Conservation (phyloP, 345 rosid species). For the Melaleuca alternifolia region DNA sequence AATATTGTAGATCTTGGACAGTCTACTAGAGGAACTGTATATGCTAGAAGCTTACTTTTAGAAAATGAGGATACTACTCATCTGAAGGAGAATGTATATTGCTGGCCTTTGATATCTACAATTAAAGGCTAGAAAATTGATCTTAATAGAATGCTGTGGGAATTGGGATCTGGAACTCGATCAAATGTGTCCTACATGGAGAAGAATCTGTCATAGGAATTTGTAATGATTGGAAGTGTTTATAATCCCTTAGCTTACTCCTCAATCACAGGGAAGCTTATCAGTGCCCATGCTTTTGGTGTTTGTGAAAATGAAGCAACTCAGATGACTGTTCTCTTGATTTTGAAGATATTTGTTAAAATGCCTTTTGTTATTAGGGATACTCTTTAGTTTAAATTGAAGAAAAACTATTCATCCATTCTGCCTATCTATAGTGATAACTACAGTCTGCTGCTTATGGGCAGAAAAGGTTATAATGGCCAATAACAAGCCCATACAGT, state of each 20-base stretch:
- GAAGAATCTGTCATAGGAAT: background rate
- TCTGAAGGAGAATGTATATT: background rate
- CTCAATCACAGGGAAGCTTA: background rate
- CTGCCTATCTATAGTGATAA: background rate
- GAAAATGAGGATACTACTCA: background rate
- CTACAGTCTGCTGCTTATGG: background rate
- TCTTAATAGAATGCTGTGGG: background rate
- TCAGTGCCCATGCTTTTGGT: background rate
- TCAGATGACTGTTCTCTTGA: background rate
- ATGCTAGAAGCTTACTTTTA: background rate
- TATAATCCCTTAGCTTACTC: background rate
- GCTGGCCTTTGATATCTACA: background rate
- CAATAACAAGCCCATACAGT: background rate
- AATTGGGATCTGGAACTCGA: background rate
- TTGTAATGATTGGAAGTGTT: background rate
- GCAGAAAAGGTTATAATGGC: background rate
- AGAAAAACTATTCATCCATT: background rate
- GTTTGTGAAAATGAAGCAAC: background rate
- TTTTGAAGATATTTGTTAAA: background rate
- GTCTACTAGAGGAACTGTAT: background rate
- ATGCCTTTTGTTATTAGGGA: background rate
- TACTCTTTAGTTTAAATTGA: background rate
- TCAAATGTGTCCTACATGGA: background rate
- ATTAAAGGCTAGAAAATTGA: background rate
- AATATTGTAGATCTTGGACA: background rate